Evolutionary conservation across 768 basidiomycete genomes (phyloP).

Genomic region (Tubosaeta brunneosetosa): DNA sequence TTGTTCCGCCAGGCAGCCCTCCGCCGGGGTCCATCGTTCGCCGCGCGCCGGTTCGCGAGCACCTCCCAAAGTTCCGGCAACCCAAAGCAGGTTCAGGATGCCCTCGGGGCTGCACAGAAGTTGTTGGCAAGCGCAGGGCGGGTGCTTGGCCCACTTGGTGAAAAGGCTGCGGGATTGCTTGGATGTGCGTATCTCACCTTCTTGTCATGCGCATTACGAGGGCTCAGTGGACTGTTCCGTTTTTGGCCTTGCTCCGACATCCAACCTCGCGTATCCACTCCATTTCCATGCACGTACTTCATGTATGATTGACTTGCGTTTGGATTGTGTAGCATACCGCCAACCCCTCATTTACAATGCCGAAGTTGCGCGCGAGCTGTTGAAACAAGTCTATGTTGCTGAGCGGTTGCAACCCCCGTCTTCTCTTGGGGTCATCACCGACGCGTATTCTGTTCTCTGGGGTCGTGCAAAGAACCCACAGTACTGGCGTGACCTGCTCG

Average conservation of each 20-base stretch:
- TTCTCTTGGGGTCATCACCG: constrained; percentile 46
- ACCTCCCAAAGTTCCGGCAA: constrained; percentile 33
- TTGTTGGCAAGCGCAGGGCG: constrained; percentile 48
- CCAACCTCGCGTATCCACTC: too few species aligned
- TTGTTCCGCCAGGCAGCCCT: constrained; percentile 21
- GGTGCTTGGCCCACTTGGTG: constrained; percentile 44
- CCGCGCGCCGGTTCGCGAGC: constrained; percentile 39
- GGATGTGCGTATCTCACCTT: constrained; percentile 38
- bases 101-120: constrained; percentile 54
- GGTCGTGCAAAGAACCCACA: constrained; percentile 49
- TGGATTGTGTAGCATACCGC: constrained; percentile 52
- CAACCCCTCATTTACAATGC: constrained; percentile 78
- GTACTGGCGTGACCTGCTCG: constrained; percentile 58
- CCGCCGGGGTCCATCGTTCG: constrained; percentile 14
- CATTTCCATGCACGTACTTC: background rate
- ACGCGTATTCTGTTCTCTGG: constrained; percentile 65
- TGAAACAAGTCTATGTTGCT: constrained; percentile 68
- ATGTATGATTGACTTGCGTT: background rate
- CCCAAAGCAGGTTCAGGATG: constrained; percentile 71
- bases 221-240: constrained; percentile 2
- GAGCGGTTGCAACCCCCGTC: constrained; percentile 64
- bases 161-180: constrained; percentile 55
- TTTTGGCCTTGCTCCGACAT: background rate
- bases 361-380: constrained; percentile 66
- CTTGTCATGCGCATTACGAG: background rate